Evolutionary conservation across 2,329 filamentous ascomycete genomes (phyloP).

Genomic region (Fusarium algeriense): DNA sequence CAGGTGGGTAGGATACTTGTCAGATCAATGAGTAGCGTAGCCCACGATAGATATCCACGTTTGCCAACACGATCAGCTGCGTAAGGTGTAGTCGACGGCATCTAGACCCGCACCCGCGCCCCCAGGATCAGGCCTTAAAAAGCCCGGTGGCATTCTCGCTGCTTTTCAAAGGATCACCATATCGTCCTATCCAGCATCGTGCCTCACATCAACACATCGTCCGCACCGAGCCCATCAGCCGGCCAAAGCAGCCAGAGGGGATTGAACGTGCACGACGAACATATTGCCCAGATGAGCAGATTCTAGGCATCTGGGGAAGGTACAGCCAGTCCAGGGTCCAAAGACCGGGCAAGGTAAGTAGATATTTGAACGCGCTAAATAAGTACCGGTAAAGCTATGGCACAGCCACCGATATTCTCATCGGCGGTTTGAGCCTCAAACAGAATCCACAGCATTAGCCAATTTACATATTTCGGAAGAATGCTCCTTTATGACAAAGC

Average conservation of each 20-base stretch:
- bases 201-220: slow-evolving; percentile 23
- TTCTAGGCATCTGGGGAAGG: slow-evolving; percentile 21
- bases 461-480: slow-evolving; percentile 15
- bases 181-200: slow-evolving; percentile 23
- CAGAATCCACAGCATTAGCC: slow-evolving; percentile 5
- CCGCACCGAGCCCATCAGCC: slow-evolving; percentile 22
- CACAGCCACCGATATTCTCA: slow-evolving; percentile 6
- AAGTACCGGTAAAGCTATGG: not conserved
- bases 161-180: slow-evolving; percentile 1
- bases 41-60: slow-evolving; percentile 29
- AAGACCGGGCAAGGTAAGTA: not conserved
- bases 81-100: slow-evolving; percentile 38
- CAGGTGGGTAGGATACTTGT: slow-evolving; percentile 18
- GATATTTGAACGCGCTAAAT: slow-evolving; percentile 13
- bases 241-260: slow-evolving; percentile 18
- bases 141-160: not conserved
- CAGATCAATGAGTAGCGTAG: slow-evolving; percentile 6
- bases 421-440: slow-evolving; percentile 42
- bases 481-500: slow-evolving; percentile 10
- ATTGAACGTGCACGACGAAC: slow-evolving; percentile 8
- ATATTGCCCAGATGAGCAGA: slow-evolving; percentile 17
- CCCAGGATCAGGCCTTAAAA: slow-evolving; percentile 17
- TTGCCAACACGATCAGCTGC: slow-evolving; percentile 39
- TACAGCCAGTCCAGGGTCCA: not conserved
- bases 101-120: slow-evolving; percentile 25